These are phyloP conservation scores for Chrysoporthe deuterocubensis DNA, from an alignment of 2,329 filamentous ascomycete species.

Conservation along the genomic window DNA sequence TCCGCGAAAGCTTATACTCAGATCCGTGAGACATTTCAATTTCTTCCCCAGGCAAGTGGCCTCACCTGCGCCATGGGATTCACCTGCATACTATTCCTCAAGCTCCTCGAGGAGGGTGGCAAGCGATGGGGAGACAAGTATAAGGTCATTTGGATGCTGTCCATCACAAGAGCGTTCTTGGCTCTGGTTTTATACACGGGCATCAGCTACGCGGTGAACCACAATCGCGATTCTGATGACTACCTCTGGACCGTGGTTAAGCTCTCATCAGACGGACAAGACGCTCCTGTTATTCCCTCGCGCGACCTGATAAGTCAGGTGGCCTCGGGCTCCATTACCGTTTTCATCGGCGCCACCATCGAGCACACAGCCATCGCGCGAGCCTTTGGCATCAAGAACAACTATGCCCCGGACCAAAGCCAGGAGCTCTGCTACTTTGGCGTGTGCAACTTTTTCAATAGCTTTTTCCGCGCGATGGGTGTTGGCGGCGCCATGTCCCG, in stretches of 20 bases:
- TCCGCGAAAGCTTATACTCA: slow-evolving; percentile 56
- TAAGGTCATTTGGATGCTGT: slow-evolving; percentile 61
- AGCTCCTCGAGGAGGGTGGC: slow-evolving; percentile 60
- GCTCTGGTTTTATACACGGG: slow-evolving; percentile 65
- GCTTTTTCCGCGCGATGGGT: slow-evolving; percentile 67
- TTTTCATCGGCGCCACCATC: slow-evolving; percentile 63
- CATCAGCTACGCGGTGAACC: slow-evolving; percentile 67
- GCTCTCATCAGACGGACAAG: slow-evolving; percentile 59
- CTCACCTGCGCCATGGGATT: slow-evolving; percentile 65
- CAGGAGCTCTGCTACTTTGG: slow-evolving; percentile 70
- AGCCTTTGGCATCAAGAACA: slow-evolving; percentile 64
- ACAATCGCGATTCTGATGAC: slow-evolving; percentile 43
- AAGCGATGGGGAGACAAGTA: slow-evolving; percentile 62
- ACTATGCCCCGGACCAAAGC: slow-evolving; percentile 65
- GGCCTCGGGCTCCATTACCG: slow-evolving; percentile 58
- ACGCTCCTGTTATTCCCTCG: slow-evolving; percentile 52
- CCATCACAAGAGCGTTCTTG: slow-evolving; percentile 64
- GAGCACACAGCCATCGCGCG: slow-evolving; percentile 69
- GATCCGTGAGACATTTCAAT: slow-evolving; percentile 61
- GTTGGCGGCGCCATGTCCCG: slow-evolving; percentile 69
- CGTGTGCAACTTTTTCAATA: slow-evolving; percentile 65
- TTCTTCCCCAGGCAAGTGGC: slow-evolving; percentile 60
- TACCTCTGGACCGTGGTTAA: slow-evolving; percentile 63
- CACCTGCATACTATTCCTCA: slow-evolving; percentile 58
- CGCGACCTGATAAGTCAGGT: slow-evolving; percentile 55